These are phyloP conservation scores for Nakaseomyces sp. DNA, from an alignment of 1,139 yeast genomes.

Conservation along the genomic window DNA sequence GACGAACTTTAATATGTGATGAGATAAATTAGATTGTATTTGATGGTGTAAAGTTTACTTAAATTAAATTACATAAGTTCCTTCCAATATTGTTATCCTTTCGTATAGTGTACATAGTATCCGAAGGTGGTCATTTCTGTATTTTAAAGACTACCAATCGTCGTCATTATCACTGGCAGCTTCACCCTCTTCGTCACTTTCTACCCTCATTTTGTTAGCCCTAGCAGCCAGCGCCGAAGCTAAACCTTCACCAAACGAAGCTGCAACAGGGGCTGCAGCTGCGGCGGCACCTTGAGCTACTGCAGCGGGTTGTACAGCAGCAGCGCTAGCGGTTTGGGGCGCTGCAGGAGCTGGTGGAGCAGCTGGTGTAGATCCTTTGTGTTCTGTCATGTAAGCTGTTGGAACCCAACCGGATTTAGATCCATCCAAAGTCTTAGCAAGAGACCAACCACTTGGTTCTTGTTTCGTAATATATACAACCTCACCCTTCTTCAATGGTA, in stretches of 20 bases:
- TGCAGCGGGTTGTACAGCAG: conserved; percentile 9
- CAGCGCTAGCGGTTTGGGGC: not conserved
- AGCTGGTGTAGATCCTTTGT: conserved; percentile 39
- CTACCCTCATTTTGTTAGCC: conserved; percentile 67
- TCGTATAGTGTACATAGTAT: too few relatives aligned
- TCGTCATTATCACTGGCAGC: conserved; percentile 52
- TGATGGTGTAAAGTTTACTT: too few relatives aligned
- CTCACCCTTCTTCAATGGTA: conserved; percentile 70
- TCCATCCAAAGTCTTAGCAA: conserved; percentile 71
- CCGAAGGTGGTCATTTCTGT: too few relatives aligned
- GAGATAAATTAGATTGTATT: too few relatives aligned
- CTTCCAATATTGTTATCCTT: too few relatives aligned
- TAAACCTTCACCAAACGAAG: conserved; percentile 73
- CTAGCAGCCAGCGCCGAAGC: conserved; percentile 85
- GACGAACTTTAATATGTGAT: too few relatives aligned
- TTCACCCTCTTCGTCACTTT: conserved; percentile 72
- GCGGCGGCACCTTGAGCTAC: conserved; percentile 29
- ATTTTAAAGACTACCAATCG: conserved; percentile 37
- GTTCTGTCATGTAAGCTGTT: conserved; percentile 72
- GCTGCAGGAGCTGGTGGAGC: conserved; percentile 41
- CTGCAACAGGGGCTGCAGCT: conserved; percentile 15
- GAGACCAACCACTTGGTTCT: conserved; percentile 85
- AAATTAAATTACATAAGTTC: too few relatives aligned
- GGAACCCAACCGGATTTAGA: conserved; percentile 95
- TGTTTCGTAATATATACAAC: conserved; percentile 61